Base-by-base conservation (phyloP, 2,329 filamentous ascomycete genomes). In the Penicillium sp. region DNA sequence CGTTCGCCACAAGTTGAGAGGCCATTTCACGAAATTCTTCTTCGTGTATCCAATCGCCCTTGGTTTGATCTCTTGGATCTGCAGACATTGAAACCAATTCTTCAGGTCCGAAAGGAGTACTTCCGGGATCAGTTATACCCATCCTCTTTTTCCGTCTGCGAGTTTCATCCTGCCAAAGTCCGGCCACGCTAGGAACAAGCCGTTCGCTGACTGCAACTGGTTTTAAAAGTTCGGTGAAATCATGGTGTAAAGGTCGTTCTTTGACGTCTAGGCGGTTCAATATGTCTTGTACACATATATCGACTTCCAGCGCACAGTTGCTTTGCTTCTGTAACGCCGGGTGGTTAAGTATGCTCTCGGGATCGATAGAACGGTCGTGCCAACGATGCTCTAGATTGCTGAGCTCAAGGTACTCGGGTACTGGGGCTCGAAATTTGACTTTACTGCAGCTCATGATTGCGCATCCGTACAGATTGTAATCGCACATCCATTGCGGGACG, bases 401-500 rank as follows among this genome's bases (percentile, higher is more conserved):
- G n/a, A 83, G 73, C 18, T 85, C 78, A n/a, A 83, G 75, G 60
- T 81, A 83, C 8, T 79, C 74, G 0, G 91, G 91, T 2, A 96
- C 75, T 0, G 90, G 90, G 2, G 77, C 76, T 46, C 93, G 82
- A 64, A 95, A 96, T 25, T 73, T 77, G 1, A 84, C 81, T 55
- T 82, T 87, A 9, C 76, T 76, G 41, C 83, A 86, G 50, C 92
- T 81, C 56, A 97, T 83, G 62, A 92, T 95, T 48, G 83, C 86
- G 65, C 93, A 99, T 6, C 95, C 95, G 67, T 95, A 97, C 58
- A 99, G 76, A 65, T 96, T 99, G 75, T 95, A 99, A 68, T 99
- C 95, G 56, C 86, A 87, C 93, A 99, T 97, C 81, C 95, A 99
- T 71, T 99, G 95, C 9, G 93, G 78, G 8, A 96, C 74, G 66